Evolutionary conservation across 768 basidiomycete species (phyloP), one percentile per base, ranked within the genome.

Genomic region (Xanthoconium purpureum): DNA sequence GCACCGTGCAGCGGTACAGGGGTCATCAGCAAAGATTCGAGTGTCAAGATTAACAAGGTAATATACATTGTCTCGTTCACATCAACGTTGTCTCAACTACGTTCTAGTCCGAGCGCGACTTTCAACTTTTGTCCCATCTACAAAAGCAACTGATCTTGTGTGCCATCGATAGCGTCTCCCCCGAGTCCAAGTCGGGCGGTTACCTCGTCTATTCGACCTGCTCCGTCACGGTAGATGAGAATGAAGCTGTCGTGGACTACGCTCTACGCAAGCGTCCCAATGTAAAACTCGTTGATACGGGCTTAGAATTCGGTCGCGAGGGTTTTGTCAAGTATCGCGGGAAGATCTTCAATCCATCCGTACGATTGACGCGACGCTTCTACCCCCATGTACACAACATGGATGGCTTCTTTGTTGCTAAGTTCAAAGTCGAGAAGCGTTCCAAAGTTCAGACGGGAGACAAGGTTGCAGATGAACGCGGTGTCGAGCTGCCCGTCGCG

Each of bases 361-460:
- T 99, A 65, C 80, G 77, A 59, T 73, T 96, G 61, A 97, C 97
- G 18, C 78, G 94, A 63, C 78, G 97, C 58, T 96, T 94, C 72
- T 96, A 94, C 70, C 91, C 95, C 15, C 95, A 98, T 73, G 94
- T 97, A 64, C 95, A 98, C 75, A 99, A 99, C 74, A 97, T 98
- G 95, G 97, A 99, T 71, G 97, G 97, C 6, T 99, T 99, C 81
- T 99, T 82, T 72, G 95, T 98, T 53, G 96, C 96, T 56, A 98
- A 98, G 73, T 92, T 99, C 81, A 95, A 91, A 73, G 87, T 98
- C n/a, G 88, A 85, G 69, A 91, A 84, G 73, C 80, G 87, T 56
- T 68, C 75, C 47, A 94, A 89, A 75, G 66, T 55, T 36, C 66
- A 65, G 52, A 59, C 51, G 6, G 71, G 64, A 38, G 66, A 73